Evolutionary conservation across 768 basidiomycete species (phyloP), one percentile per base, ranked within the genome.

Genomic region (Phallus indusiatus): DNA sequence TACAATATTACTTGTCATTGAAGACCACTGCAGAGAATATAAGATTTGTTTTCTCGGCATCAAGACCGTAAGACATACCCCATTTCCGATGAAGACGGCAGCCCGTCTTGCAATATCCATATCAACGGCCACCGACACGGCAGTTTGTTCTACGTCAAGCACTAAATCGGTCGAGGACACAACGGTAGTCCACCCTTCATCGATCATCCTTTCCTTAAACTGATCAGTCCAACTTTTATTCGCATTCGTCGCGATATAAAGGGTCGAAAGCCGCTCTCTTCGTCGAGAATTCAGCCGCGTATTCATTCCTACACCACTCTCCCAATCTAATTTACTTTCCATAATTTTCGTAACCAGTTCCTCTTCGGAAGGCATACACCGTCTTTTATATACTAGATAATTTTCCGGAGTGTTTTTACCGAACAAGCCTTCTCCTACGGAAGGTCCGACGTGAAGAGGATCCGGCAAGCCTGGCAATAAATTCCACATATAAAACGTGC

Each of bases 201-300:
- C 65, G 37, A 59, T 59, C 35, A 81, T 66, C 28, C 68, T 70
- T 9, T 64, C 62, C 62, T 74, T 77, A 58, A 82, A 63, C 50
- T 71, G 63, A 5, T 73, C 71, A 14, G 78, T 61, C 78, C 78
- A 82, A 34, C 70, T 69, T 9, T 69, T 69, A 28, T 75, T 62
- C 51, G 76, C 81, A 55, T 83, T 81, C 35, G 81, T 81, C 68
- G 82, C 63, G 34, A 82, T 56, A 65, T 74, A 82, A 28, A 82
- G 61, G 1, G 73, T 70, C 61, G 78, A 75, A 48, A 81, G 65
- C 20, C 66, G 17, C 22, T 17, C n/a, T n/a, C 16, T 24, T 2
- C 66, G 53, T 67, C 53, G 62, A 51, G 2, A 28, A 28, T 28
- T 54, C 63, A 68, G 63, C 47, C 61, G 5, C 67, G 4, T 28